phyloP scores from a whole-genome alignment of 345 rosid genomes.

The Arabidopsis arenosa region DNA sequence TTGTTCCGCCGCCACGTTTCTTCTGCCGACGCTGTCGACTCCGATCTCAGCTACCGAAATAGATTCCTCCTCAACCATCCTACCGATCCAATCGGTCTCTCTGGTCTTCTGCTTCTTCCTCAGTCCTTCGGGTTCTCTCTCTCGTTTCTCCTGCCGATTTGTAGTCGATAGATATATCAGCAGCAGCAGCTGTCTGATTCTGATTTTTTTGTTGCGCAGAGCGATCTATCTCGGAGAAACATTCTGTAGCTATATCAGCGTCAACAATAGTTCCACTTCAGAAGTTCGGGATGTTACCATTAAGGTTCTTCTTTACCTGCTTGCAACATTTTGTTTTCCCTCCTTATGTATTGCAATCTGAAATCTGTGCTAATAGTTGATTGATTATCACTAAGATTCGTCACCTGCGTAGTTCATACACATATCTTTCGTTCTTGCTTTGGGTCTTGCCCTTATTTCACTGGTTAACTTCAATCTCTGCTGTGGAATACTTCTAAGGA shows the following conservation, averaged over 20 bases:
- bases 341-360: background rate
- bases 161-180: background rate
- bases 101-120: constrained; percentile 97
- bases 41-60: constrained; percentile 77
- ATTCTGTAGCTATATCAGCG: constrained; percentile 89
- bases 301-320: constrained; percentile 56
- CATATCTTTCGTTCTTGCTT: background rate
- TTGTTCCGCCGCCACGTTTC: constrained; percentile 37
- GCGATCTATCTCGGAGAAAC: constrained; percentile 97
- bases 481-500: too few relatives aligned
- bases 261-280: constrained; percentile 84
- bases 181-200: constrained; percentile 2
- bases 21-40: constrained; percentile 47
- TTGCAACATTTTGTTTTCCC: background rate
- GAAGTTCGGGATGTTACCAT: constrained; percentile 85
- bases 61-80: constrained; percentile 63
- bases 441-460: background rate
- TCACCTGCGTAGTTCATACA: background rate
- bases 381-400: background rate
- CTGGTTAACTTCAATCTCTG: background rate
- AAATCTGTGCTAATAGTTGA: background rate
- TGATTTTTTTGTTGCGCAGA: constrained; percentile 41
- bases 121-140: constrained; percentile 78
- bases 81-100: constrained; percentile 84
- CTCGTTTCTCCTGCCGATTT: background rate